Evolutionary conservation across 108 stramenopile species (phyloP), one percentile per base, ranked within the genome.

Genomic region (Cyclotella atomus): DNA sequence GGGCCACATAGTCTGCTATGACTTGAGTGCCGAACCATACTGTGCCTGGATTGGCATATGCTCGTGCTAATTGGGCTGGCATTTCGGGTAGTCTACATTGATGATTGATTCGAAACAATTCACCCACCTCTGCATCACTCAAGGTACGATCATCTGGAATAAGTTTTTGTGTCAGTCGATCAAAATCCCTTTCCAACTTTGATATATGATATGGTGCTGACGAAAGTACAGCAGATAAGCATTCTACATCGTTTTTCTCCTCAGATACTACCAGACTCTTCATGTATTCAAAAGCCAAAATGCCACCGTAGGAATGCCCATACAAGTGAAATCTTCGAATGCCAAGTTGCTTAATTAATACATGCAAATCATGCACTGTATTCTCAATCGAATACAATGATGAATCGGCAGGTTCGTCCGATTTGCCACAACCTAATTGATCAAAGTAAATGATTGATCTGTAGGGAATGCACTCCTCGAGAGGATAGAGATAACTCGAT

Each of bases 341-440:
- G 2, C 80, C 80, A 8, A 73, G 47, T 15, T 84, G 65, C 38
- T 87, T 74, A 12, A 85, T 56, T 24, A 89, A 28, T n/a, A 54
- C 59, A n/a, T 82, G 55, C 57, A 89, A 53, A 54, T 89, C 89
- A 20, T 77, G 29, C 5, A 87, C 70, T 15, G 85, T 65, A 28
- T 59, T 38, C n/a, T 64, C 59, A 35, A 86, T 78, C 3, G 85
- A 85, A 63, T 89, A 89, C 7, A 41, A 30, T 21, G 54, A 34
- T 14, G 49, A 9, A 62, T 82, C 81, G 14, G 70, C 62, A 0
- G 89, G 89, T 63, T 77, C 71, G 28, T 74, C 66, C 1, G 71
- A 75, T 53, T 61, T 62, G 24, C 89, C 89, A 73, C 89, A 90
- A 20, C 89, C 89, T 17, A 90, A 29, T 71, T 90, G 89, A 84